Conservation (phyloP, 2,329 filamentous ascomycete species). For the Hypoxylon sp. region DNA sequence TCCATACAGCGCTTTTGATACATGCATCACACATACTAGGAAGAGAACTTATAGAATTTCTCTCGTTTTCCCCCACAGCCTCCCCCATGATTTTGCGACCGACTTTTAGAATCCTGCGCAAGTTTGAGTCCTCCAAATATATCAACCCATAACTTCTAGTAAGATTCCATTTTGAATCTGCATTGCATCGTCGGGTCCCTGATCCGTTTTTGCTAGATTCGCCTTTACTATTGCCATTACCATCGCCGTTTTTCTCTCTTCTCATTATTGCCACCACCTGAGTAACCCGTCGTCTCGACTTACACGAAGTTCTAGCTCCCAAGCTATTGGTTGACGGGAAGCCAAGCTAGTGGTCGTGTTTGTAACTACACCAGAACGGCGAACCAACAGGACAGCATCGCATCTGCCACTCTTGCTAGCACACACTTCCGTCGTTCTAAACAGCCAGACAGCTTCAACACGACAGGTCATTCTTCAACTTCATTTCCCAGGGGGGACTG, state of each 20-base stretch:
- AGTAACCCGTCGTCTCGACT: constrained; percentile 22
- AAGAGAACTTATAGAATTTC: constrained; percentile 10
- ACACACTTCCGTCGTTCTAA: too few relatives aligned
- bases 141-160: constrained; percentile 8
- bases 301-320: constrained; percentile 25
- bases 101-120: constrained; percentile 34
- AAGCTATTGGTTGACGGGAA: constrained; percentile 32
- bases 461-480: constrained; percentile 27
- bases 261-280: constrained; percentile 16
- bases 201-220: constrained; percentile 24
- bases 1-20: constrained; percentile 25
- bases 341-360: constrained; percentile 31
- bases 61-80: constrained; percentile 8
- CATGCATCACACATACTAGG: constrained; percentile 18
- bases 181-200: constrained; percentile 24
- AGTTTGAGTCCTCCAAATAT: constrained; percentile 13
- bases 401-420: constrained; percentile 31
- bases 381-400: constrained; percentile 24
- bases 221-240: too few relatives aligned
- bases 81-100: constrained; percentile 35
- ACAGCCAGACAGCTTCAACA: constrained; percentile 17
- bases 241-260: too few relatives aligned
- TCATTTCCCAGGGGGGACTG: constrained; percentile 13
- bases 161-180: constrained; percentile 10
- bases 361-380: constrained; percentile 18